Evolutionary conservation across 2,329 filamentous ascomycete genomes (phyloP).

Genomic region (Lachnellula hyalina): DNA sequence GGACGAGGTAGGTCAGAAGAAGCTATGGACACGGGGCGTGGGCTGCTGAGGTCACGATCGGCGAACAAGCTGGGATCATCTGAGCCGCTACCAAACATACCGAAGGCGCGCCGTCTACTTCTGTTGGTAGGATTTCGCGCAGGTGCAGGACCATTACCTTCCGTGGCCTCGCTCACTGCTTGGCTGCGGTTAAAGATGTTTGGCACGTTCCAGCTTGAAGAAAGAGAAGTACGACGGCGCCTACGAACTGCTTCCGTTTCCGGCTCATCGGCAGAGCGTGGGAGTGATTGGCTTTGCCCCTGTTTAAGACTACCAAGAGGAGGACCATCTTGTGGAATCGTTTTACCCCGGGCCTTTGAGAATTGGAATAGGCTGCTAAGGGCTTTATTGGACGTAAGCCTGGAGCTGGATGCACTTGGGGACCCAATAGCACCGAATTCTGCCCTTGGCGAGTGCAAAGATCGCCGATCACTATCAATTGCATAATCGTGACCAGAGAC

Average conservation of each 20-base stretch:
- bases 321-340: constrained; percentile 54
- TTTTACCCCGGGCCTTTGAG: constrained; percentile 57
- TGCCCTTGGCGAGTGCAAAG: constrained; percentile 24
- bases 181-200: constrained; percentile 33
- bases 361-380: constrained; percentile 53
- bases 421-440: constrained; percentile 29
- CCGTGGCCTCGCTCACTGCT: constrained; percentile 17
- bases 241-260: constrained; percentile 49
- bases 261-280: constrained; percentile 53
- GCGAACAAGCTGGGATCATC: constrained; percentile 39
- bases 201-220: constrained; percentile 46
- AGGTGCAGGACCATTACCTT: constrained; percentile 30
- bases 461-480: constrained; percentile 23
- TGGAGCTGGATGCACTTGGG: constrained; percentile 14
- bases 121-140: constrained; percentile 23
- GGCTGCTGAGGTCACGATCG: constrained; percentile 52
- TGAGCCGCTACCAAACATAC: constrained; percentile 48
- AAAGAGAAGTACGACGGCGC: constrained; percentile 51
- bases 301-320: constrained; percentile 64
- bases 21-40: constrained; percentile 63
- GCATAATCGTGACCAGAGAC: constrained; percentile 22
- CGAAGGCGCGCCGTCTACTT: constrained; percentile 24
- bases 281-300: constrained; percentile 73
- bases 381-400: constrained; percentile 40
- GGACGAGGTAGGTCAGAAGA: constrained; percentile 69